phyloP scores from a whole-genome alignment of 148 eudicot genomes.

The Nyssa sinensis region DNA sequence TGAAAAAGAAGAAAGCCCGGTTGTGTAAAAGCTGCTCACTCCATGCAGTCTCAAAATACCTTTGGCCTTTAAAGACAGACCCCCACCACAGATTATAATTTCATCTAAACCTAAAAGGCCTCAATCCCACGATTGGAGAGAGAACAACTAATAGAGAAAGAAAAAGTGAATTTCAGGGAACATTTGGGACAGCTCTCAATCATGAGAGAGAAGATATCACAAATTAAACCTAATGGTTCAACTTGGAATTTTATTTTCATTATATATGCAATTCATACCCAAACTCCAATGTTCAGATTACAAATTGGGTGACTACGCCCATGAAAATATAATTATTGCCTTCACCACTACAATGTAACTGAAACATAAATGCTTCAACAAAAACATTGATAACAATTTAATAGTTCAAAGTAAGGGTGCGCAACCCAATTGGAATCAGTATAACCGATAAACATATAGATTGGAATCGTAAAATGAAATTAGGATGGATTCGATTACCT shows the following conservation, averaged over 20 bases:
- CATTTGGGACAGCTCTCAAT: not conserved
- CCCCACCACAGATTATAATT: not conserved
- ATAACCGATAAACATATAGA: not conserved
- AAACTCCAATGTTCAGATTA: not conserved
- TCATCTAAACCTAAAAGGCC: not conserved
- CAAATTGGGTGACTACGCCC: not conserved
- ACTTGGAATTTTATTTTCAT: not conserved
- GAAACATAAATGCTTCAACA: not conserved
- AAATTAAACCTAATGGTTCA: not conserved
- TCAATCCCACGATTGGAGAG: not conserved
- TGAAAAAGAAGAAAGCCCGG: not conserved
- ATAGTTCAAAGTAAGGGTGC: not conserved
- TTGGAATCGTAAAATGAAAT: not conserved
- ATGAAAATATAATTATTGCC: not conserved
- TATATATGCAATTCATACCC: not conserved
- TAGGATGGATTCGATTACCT: conserved; percentile 27
- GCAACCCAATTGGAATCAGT: not conserved
- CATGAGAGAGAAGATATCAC: not conserved
- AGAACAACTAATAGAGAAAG: not conserved
- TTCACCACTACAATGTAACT: not conserved
- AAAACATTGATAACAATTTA: not conserved
- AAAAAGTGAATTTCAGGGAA: not conserved
- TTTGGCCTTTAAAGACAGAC: not conserved
- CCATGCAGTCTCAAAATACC: not conserved
- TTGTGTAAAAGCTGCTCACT: not conserved